Percentiles rank a stretch among this genome's conserved stretches.
phyloP scores from a whole-genome alignment of 441 rosid genomes.

The Jatropha multifida region DNA sequence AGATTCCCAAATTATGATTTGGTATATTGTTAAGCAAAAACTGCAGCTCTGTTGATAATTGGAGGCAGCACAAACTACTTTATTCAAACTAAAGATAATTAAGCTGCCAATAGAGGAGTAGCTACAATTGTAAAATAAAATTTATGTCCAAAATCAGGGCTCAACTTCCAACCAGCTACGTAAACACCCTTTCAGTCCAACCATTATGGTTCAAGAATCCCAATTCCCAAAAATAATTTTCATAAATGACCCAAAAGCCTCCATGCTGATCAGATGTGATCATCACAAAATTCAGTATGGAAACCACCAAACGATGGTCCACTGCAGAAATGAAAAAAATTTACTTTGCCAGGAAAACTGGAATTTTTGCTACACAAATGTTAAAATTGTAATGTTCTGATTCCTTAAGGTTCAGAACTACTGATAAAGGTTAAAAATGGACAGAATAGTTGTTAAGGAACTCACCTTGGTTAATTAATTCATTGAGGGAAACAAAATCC shows the following conservation, averaged over 20 bases:
- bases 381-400: not conserved
- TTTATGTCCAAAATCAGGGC: not conserved
- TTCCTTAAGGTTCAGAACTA: not conserved
- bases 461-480: constrained; percentile 61
- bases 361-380: not conserved
- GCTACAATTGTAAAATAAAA: no score
- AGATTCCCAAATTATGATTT: not conserved
- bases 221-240: not conserved
- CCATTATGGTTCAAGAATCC: not conserved
- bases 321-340: not conserved
- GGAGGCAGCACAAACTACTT: not conserved
- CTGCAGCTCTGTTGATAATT: not conserved
- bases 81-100: constrained; percentile 1
- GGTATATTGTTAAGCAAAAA: not conserved
- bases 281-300: not conserved
- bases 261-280: not conserved
- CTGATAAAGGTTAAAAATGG: not conserved
- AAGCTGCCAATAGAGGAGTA: constrained; percentile 1
- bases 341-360: not conserved
- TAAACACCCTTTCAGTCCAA: not conserved
- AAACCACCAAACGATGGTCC: not conserved
- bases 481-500: constrained; percentile 65
- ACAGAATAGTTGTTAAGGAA: not conserved
- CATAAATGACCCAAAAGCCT: not conserved
- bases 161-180: not conserved